Base-by-base conservation (phyloP, 352 stramenopile genomes). In the Blastocystis sp. region DNA sequence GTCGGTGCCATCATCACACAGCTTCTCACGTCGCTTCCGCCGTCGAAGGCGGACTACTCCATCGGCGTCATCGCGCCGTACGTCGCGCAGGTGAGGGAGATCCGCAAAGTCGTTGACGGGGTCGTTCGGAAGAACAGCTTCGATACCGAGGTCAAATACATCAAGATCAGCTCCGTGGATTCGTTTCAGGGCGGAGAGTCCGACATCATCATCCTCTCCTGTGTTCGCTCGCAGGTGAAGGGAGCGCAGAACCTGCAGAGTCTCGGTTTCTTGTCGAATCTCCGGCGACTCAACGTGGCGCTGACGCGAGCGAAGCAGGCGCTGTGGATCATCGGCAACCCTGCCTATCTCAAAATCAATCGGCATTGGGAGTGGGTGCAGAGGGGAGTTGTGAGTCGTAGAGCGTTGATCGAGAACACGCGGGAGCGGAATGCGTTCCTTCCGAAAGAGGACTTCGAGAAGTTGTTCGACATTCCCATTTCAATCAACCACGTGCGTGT, bases 171-270 rank as follows among this genome's bases (percentile, higher is more conserved):
- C 29, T 71, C 72, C 0, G 72, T 84, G 6, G 72, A 84, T 44
- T 65, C 72, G 4, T 84, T 84, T 24, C 72, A 84, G 49, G 72
- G 72, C 32, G 72, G 72, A 2, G 72, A 84, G 34, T 51, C 38
- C 24, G 72, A 84, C 46, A 84, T 84, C 34, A 84, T 84, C 53
- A 84, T 84, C 29, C 57, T 84, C 36, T 84, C 72, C 9, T 84
- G 72, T 42, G 72, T 84, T 2, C 72, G 72, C 8, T 71, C 53
- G 14, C 72, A 36, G n/a, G 21, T 84, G 14, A 84, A 64, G 49
- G 18, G 21, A 16, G 27, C 72, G 6, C 44, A 51, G 42, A 11
- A 65, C 7, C 27, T 56, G 29, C 40, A 76, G 46, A 64, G 38
- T 36, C 27, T 84, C 8, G 72, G 72, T 36, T 84, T 84, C 38